Evolutionary conservation across 2,329 filamentous ascomycete species (phyloP), one percentile per base, ranked within the genome.

Genomic region (Aspergillus glaucus): DNA sequence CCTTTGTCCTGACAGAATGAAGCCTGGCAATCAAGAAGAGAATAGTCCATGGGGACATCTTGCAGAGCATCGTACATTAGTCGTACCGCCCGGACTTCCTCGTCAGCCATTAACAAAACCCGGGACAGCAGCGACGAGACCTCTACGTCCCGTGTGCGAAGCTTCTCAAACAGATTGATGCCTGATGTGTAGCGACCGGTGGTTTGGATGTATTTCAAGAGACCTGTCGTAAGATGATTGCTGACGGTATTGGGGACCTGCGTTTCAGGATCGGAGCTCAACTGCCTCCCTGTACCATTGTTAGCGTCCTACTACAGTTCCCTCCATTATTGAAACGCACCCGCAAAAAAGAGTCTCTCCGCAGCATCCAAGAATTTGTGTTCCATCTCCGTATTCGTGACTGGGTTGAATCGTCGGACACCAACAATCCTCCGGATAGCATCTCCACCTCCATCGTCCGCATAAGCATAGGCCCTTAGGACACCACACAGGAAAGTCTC

Each of bases 401-500:
- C 88, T 1, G 93, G 93, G 65, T 98, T 98, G 78, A 98, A 97
- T 54, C 93, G 82, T 59, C 93, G 81, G 45, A 97, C 90, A n/a
- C 92, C 93, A 65, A 97, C 88, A 51, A 98, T 96, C 74, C 93
- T 95, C 69, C 93, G 87, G 66, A 97, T 95, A 1, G 87, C 87
- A 61, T 96, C 92, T 47, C 92, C 92, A 48, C 87, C 93, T 41
- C 92, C 92, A 68, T 96, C 87, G 65, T 98, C 92, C 44, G 93
- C 93, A 66, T 98, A 98, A 1, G 89, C 92, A 70, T 97, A 98
- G 51, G 93, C 91, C 61, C 93, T 81, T 54, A 98, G 75, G 6
- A 98, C 90, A 54, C 87, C 94, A 75, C 93, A 98, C 2, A 98
- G 80, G 62, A 97, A 98, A 44, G 93, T 97, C 69, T 98, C 93